Base-by-base conservation (phyloP, 345 rosid genomes). In the Draba incana region DNA sequence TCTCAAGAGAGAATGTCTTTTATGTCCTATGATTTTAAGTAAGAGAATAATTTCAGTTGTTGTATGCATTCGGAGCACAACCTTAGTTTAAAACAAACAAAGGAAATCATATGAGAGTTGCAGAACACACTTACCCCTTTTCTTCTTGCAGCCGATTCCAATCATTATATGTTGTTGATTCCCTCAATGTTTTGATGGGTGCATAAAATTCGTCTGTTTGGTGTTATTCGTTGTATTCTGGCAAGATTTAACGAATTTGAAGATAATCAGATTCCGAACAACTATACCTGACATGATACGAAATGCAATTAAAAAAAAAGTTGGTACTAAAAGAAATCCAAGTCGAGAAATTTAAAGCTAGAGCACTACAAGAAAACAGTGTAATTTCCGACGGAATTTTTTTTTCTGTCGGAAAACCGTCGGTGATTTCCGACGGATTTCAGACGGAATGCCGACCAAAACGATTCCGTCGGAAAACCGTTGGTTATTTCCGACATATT, bases 141-240 rank as follows among this genome's bases (percentile, higher is more conserved):
- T 14, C 30, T 5, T 20, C 43, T 3, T 23, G 67, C 53, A 25
- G 50, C 59, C 0, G 51, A 52, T 14, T 10, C 5, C 16, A 23
- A 50, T 70, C 23, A 46, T 44, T 20, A 11, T 11, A 33, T 50
- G 58, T 31, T 55, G 10, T 31, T 50, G 35, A 50, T 50, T 50
- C 14, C 54, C 2, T 49, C 14, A 0, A 24, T 35, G 35, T 44
- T 24, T 43, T 16, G 58, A 20, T 20, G 0, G 20, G 20, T 20
- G 20, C 20, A 20, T 20, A 20, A 20, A 20, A 20, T 20, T 20
- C 20, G 20, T 20, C 20, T 20, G 49, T 41, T 58, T 37, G 73
- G 1, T 37, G 13, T 31, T 15, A 20, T 16, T 56, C 35, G 7
- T 46, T 24, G 47, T 2, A 31, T 20, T 13, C 56, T 56, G 28